Evolutionary conservation across 2,329 filamentous ascomycete genomes (phyloP).

Genomic region (Diplodia sapinea): DNA sequence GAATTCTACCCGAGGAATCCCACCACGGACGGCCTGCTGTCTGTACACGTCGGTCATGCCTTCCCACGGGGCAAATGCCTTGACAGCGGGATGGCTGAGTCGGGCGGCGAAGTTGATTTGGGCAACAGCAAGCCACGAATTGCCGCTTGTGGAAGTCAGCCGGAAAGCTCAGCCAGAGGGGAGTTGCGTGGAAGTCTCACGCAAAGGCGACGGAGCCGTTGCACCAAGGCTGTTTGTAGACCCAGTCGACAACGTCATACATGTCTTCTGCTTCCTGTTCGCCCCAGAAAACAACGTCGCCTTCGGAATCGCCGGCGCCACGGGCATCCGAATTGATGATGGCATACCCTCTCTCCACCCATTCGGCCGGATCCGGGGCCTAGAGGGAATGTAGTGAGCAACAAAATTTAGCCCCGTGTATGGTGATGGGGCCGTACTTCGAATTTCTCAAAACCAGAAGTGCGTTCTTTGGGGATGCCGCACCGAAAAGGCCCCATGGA

Average conservation of each 20-base stretch:
- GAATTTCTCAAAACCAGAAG: constrained; percentile 50
- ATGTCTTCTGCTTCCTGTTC: constrained; percentile 52
- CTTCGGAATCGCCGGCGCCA: constrained; percentile 45
- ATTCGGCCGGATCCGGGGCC: constrained; percentile 49
- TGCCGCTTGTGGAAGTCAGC: constrained; percentile 41
- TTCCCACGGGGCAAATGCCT: constrained; percentile 28
- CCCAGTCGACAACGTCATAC: constrained; percentile 53
- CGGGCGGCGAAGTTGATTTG: constrained; percentile 38
- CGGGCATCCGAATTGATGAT: constrained; percentile 45
- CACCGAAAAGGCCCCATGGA: constrained; percentile 23
- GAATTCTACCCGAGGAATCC: constrained; percentile 30
- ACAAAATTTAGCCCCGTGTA: accelerated
- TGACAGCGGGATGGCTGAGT: constrained; percentile 25
- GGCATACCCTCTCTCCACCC: constrained; percentile 45
- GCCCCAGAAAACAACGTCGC: constrained; percentile 33
- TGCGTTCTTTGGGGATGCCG: constrained; percentile 41
- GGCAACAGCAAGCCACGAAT: constrained; percentile 51
- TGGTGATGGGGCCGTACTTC: constrained; percentile 37
- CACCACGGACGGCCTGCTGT: constrained; percentile 34
- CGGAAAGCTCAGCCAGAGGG: too few species aligned
- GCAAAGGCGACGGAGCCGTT: constrained; percentile 54
- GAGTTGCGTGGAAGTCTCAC: neutral
- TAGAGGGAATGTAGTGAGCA: neutral
- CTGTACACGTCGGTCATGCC: constrained; percentile 33
- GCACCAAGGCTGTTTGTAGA: constrained; percentile 53